Percentiles rank a stretch among this genome's conserved stretches.
Conservation (phyloP, 495 filamentous ascomycete species). For the Amphirosellinia nigrospora region DNA sequence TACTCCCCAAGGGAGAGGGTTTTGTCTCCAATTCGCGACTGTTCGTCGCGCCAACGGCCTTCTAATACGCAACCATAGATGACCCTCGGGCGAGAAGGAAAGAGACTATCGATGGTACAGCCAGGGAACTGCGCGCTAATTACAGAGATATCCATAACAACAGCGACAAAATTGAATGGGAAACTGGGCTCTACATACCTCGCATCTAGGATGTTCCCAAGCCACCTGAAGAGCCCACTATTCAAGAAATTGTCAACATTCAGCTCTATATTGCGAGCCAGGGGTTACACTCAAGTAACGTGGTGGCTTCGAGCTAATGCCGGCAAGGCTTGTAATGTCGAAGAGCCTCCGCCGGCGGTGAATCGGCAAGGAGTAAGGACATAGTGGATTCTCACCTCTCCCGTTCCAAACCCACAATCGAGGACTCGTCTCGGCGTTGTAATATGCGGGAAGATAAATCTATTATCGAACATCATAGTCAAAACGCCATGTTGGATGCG, state of each 20-base stretch:
- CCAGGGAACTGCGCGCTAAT: background rate
- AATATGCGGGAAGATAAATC: conserved; percentile 82
- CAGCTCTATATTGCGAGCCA: background rate
- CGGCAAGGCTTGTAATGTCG: background rate
- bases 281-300: background rate
- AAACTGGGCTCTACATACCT: conserved; percentile 59
- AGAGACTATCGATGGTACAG: background rate
- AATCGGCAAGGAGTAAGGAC: conserved; percentile 55
- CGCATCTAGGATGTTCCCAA: conserved; percentile 71
- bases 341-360: background rate
- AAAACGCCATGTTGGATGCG: conserved; percentile 74
- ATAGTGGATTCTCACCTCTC: conserved; percentile 54
- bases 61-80: background rate
- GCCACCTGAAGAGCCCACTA: conserved; percentile 56
- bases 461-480: conserved; percentile 72
- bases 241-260: conserved; percentile 14
- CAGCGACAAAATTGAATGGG: background rate
- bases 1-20: background rate
- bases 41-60: background rate
- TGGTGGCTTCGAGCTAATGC: background rate
- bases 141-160: background rate
- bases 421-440: conserved; percentile 67
- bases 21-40: background rate
- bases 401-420: conserved; percentile 79
- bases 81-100: background rate